phyloP scores from a whole-genome alignment of 371 early-diverging fungal genomes.

The Dipsacomyces acuminosporus region DNA sequence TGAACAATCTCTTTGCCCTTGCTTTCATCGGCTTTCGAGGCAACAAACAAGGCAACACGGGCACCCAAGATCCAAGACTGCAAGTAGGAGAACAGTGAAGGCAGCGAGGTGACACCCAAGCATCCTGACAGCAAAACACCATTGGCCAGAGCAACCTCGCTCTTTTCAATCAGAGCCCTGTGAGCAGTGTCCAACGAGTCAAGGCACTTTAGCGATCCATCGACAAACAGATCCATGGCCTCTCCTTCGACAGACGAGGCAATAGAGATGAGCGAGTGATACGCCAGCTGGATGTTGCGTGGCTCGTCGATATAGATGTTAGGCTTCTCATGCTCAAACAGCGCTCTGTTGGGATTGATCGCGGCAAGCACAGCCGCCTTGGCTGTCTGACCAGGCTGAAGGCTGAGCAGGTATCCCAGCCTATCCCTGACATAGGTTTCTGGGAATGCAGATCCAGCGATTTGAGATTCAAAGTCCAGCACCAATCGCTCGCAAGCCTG shows the following conservation, averaged over 20 bases:
- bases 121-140: constrained; percentile 14
- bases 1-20: neutral
- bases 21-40: constrained; percentile 3
- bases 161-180: constrained; percentile 7
- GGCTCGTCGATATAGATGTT: constrained; percentile 51
- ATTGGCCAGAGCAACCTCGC: neutral
- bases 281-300: constrained; percentile 50
- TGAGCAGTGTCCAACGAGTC: constrained; percentile 22
- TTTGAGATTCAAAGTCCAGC: constrained; percentile 21
- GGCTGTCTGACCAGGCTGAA: constrained; percentile 22
- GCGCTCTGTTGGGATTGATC: constrained; percentile 43
- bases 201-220: constrained; percentile 17
- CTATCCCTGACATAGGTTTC: constrained; percentile 23
- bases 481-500: constrained; percentile 50
- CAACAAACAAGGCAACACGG: constrained; percentile 32
- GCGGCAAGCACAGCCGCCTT: constrained; percentile 35
- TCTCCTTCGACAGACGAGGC: constrained; percentile 7
- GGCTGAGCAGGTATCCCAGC: constrained; percentile 32
- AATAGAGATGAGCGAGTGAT: constrained; percentile 38
- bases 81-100: constrained; percentile 26
- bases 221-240: neutral
- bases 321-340: constrained; percentile 52
- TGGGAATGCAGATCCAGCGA: constrained; percentile 31
- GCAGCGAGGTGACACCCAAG: constrained; percentile 22
- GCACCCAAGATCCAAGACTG: constrained; percentile 46